Conservation (phyloP, 2,329 filamentous ascomycete species). For the Trichocomaceae sp. region DNA sequence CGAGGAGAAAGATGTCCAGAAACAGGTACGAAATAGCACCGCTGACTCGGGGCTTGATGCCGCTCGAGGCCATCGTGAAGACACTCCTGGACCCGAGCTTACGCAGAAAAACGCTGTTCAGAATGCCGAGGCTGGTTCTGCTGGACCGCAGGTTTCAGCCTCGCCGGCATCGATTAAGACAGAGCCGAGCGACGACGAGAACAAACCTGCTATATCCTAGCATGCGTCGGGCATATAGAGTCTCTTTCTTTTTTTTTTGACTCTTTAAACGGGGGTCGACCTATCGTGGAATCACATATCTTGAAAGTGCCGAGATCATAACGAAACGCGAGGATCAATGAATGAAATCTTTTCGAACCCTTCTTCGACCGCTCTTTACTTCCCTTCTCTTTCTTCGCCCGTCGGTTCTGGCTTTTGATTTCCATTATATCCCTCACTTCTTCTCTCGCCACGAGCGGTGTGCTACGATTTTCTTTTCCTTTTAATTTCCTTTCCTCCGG, state of each 20-base stretch:
- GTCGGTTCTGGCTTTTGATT: background rate
- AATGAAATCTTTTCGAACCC: constrained; percentile 5
- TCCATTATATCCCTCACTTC: background rate
- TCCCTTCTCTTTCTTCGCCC: constrained; percentile 14
- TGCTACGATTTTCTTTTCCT: constrained; percentile 6
- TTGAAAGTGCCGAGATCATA: constrained; percentile 5
- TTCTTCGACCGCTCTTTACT: constrained; percentile 1
- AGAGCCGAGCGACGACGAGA: constrained; percentile 20
- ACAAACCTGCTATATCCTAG: constrained; percentile 15
- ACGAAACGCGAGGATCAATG: constrained; percentile 5
- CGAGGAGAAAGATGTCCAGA: constrained; percentile 74
- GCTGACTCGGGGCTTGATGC: constrained; percentile 23
- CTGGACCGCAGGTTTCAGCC: constrained; percentile 27
- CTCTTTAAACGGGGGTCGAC: background rate
- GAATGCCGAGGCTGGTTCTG: constrained; percentile 14
- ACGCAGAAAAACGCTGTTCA: constrained; percentile 24
- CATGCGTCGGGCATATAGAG: constrained; percentile 12
- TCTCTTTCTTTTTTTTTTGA: background rate
- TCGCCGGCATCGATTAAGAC: constrained; percentile 33
- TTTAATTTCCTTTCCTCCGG: constrained; percentile 10
- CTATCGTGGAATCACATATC: constrained; percentile 14
- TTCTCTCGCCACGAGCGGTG: background rate
- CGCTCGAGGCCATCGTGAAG: constrained; percentile 42
- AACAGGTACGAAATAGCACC: constrained; percentile 66
- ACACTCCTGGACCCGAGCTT: constrained; percentile 45